Conservation (phyloP, 441 rosid species). For the Aleurites moluccanus region DNA sequence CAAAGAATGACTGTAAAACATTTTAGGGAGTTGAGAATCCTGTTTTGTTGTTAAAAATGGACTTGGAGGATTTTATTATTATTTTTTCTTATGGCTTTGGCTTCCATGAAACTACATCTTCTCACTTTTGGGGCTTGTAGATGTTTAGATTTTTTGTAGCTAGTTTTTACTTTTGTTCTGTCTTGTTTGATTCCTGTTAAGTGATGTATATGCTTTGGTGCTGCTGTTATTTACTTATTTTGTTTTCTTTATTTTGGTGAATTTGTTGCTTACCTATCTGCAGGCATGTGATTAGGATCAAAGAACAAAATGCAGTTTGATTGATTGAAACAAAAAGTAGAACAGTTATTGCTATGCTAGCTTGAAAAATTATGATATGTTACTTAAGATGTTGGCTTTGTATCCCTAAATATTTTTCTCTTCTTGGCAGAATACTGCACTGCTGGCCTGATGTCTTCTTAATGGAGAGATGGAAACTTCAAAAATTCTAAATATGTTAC, state of each 20-base stretch:
- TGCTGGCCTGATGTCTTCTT: conserved; percentile 72
- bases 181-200: neutral
- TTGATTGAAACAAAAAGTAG: conserved; percentile 1
- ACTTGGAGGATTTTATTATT: too few species aligned
- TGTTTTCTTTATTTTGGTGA: neutral
- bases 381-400: neutral
- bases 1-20: neutral
- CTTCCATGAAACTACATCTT: neutral
- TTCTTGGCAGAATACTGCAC: conserved; percentile 50
- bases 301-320: neutral
- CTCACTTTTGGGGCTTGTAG: neutral
- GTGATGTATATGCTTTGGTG: neutral
- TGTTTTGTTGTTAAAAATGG: too few species aligned
- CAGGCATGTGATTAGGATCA: neutral
- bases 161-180: neutral
- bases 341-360: neutral
- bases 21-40: neutral
- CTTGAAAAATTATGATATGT: neutral
- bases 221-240: neutral
- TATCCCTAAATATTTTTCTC: neutral
- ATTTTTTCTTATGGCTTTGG: neutral
- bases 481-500: conserved; percentile 84
- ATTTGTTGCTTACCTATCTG: neutral
- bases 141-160: neutral
- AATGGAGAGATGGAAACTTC: conserved; percentile 81